Evolutionary conservation across 768 basidiomycete species (phyloP).

Genomic region (Leccinum variicolor): DNA sequence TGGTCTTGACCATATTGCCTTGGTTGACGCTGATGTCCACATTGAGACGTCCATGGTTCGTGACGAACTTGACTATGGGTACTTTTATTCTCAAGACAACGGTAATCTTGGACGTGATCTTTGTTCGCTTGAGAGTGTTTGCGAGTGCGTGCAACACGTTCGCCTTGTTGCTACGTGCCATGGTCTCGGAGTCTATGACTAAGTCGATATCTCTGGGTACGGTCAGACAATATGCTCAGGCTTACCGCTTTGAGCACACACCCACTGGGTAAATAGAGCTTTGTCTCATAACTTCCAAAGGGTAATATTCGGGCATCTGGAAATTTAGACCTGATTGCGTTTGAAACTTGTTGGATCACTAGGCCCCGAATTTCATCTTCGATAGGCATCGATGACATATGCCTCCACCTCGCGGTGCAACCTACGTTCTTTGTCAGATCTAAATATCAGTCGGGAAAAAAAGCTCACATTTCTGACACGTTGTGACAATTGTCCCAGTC

Average conservation of each 20-base stretch:
- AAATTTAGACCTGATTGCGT: conserved; percentile 61
- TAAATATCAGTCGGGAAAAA: conserved; percentile 5
- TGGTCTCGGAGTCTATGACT: conserved; percentile 75
- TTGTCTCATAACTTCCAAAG: conserved; percentile 93
- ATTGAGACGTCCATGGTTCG: too few species aligned
- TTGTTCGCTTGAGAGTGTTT: conserved; percentile 65
- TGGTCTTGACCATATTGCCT: too few species aligned
- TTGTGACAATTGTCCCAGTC: conserved; percentile 74
- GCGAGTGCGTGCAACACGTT: conserved; percentile 76
- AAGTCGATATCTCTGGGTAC: conserved; percentile 85
- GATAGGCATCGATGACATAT: conserved; percentile 74
- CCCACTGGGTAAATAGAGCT: conserved; percentile 90
- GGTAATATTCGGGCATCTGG: conserved; percentile 79
- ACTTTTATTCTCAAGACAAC: conserved; percentile 94
- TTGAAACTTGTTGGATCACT: conserved; percentile 66
- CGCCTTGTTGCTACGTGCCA: conserved; percentile 69
- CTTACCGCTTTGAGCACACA: not conserved
- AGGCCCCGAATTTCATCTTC: conserved; percentile 86
- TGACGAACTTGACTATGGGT: conserved; percentile 94
- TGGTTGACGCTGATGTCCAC: too few species aligned
- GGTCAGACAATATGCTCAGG: conserved; percentile 10
- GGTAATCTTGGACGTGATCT: conserved; percentile 76
- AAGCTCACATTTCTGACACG: conserved; percentile 78
- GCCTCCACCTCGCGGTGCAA: conserved; percentile 84
- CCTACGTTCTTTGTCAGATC: conserved; percentile 40